Evolutionary conservation across 2,329 filamentous ascomycete species (phyloP).

Genomic region (Apiospora arundinis): DNA sequence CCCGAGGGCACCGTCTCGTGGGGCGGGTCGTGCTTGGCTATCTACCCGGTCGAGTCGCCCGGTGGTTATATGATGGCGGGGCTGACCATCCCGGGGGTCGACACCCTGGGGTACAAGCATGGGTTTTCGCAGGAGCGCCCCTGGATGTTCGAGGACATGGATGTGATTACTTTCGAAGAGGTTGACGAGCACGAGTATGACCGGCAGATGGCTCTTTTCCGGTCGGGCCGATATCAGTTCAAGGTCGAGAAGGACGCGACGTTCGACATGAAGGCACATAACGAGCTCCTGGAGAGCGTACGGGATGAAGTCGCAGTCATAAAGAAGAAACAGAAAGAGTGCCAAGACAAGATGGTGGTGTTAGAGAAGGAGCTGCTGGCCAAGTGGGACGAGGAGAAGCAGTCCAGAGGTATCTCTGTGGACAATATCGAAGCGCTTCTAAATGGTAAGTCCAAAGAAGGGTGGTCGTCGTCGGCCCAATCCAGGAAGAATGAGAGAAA

Average conservation of each 20-base stretch:
- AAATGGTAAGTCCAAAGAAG: conserved; percentile 42
- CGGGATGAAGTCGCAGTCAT: conserved; percentile 54
- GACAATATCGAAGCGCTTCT: conserved; percentile 55
- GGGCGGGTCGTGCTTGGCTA: conserved; percentile 60
- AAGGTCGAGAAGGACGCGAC: conserved; percentile 50
- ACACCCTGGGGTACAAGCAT: conserved; percentile 57
- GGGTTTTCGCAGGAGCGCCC: conserved; percentile 53
- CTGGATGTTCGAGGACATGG: conserved; percentile 64
- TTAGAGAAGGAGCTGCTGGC: conserved; percentile 28
- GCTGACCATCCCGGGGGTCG: conserved; percentile 58
- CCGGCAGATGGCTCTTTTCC: conserved; percentile 52
- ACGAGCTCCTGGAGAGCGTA: conserved; percentile 51
- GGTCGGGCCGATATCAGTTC: conserved; percentile 57
- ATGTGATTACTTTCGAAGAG: conserved; percentile 61
- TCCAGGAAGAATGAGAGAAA: neutral
- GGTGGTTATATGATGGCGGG: conserved; percentile 63
- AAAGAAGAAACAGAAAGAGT: conserved; percentile 49
- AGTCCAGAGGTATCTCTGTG: conserved; percentile 48
- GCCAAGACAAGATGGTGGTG: conserved; percentile 45
- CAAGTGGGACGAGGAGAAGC: conserved; percentile 27
- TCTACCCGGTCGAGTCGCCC: conserved; percentile 63
- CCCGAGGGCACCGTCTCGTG: conserved; percentile 61
- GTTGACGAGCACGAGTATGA: conserved; percentile 60
- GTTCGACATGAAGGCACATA: conserved; percentile 64
- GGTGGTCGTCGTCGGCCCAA: too few relatives aligned